A percentile compares a stretch with the other conserved stretches of the same genome.
phyloP scores from a whole-genome alignment of 208 protist species.

The Phytomonas francai region DNA sequence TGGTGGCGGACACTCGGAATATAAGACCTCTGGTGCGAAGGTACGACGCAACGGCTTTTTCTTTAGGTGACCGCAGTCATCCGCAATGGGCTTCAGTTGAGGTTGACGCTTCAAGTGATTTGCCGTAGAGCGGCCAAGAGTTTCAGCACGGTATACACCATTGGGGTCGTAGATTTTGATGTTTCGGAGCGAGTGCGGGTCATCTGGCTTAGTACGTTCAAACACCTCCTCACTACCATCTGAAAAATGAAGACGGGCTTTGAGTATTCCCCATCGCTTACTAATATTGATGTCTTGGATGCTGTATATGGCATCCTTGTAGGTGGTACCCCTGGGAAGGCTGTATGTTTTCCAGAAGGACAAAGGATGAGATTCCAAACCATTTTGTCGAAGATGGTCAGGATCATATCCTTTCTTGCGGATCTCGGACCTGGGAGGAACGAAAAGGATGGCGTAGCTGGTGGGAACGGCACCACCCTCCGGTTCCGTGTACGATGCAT shows the following conservation, averaged over 20 bases:
- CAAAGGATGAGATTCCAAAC: slow-evolving; percentile 57
- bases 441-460: slow-evolving; percentile 63
- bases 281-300: slow-evolving; percentile 58
- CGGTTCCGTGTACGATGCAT: slow-evolving; percentile 43
- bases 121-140: slow-evolving; percentile 23
- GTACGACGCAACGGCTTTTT: slow-evolving; percentile 39
- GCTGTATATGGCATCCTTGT: slow-evolving; percentile 58
- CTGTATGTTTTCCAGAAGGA: slow-evolving; percentile 58
- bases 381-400: slow-evolving; percentile 35
- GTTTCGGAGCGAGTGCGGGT: slow-evolving; percentile 36
- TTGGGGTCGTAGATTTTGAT: slow-evolving; percentile 62
- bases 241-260: slow-evolving; percentile 69
- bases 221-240: slow-evolving; percentile 61
- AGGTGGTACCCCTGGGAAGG: slow-evolving; percentile 40
- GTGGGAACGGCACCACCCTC: slow-evolving; percentile 32
- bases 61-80: slow-evolving; percentile 52
- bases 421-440: slow-evolving; percentile 60
- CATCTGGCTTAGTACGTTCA: slow-evolving; percentile 42
- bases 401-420: slow-evolving; percentile 68
- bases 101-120: slow-evolving; percentile 31
- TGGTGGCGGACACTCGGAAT: slow-evolving; percentile 69
- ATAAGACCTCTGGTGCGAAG: slow-evolving; percentile 72
- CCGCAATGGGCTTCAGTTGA: slow-evolving; percentile 47
- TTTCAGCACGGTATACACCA: slow-evolving; percentile 42
- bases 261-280: slow-evolving; percentile 66